Percentiles rank a stretch among this genome's conserved stretches.
Evolutionary conservation across 1,284 basidiomycete species (phyloP).

Genomic region (Agaricales sp.): DNA sequence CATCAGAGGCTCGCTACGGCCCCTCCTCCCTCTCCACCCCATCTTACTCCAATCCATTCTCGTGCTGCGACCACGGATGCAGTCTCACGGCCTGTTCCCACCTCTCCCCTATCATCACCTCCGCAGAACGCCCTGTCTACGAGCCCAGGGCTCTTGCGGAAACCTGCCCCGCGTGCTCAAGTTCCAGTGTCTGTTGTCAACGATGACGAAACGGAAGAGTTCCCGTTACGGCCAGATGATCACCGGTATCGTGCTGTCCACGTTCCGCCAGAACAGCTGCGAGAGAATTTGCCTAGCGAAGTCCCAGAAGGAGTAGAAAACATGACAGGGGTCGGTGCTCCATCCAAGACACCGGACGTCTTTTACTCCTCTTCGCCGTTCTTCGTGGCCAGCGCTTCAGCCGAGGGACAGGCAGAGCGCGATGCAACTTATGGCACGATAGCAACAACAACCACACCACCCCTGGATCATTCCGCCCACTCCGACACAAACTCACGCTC

Average conservation of each 20-base stretch:
- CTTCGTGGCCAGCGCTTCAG: conserved; percentile 7
- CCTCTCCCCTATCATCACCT: neutral
- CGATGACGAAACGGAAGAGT: conserved; percentile 23
- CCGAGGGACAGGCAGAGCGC: conserved; percentile 7
- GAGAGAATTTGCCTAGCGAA: conserved; percentile 37
- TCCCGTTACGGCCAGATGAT: neutral
- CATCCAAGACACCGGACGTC: conserved; percentile 18
- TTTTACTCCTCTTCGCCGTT: conserved; percentile 23
- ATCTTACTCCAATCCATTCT: neutral
- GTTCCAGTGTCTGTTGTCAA: conserved; percentile 48
- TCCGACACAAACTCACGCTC: neutral
- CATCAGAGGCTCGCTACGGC: conserved; percentile 26
- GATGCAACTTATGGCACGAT: conserved; percentile 7
- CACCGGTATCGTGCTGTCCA: neutral
- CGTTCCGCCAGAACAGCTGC: conserved; percentile 17
- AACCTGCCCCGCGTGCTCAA: conserved; percentile 49
- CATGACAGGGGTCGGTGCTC: conserved; percentile 50
- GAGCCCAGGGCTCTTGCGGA: conserved; percentile 29
- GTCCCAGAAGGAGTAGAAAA: conserved; percentile 40
- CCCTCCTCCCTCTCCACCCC: conserved; percentile 13
- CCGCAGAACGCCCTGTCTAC: conserved; percentile 2
- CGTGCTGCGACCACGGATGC: neutral
- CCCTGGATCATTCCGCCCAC: neutral
- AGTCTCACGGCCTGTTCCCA: neutral
- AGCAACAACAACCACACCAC: neutral